These are phyloP conservation scores for Glycine latifolia DNA, from an alignment of 306 rosid genomes.

Conservation along the genomic window DNA sequence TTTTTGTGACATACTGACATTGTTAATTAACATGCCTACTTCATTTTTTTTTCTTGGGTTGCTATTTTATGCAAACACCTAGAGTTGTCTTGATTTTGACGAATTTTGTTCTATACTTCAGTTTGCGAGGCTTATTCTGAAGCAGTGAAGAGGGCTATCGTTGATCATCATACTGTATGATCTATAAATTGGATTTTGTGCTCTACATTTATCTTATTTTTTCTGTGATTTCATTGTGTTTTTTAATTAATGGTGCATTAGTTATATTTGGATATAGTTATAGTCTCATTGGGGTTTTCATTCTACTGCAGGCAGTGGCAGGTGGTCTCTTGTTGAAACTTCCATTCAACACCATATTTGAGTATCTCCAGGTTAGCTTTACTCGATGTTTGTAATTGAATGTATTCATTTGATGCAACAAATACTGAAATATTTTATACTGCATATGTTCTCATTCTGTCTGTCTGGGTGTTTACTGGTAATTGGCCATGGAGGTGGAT, in stretches of 20 bases:
- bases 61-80: constrained; percentile 20
- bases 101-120: constrained; percentile 55
- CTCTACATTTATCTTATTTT: constrained; percentile 29
- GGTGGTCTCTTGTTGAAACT: constrained; percentile 75
- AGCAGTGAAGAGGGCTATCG: constrained; percentile 74
- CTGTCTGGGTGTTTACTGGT: constrained; percentile 10
- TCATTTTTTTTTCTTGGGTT: constrained; percentile 31
- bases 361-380: constrained; percentile 91
- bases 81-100: constrained; percentile 46
- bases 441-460: background rate
- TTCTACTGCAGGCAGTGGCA: constrained; percentile 72
- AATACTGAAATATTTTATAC: constrained; percentile 8
- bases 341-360: constrained; percentile 86
- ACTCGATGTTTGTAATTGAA: constrained; percentile 9
- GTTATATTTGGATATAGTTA: constrained; percentile 21
- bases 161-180: constrained; percentile 79
- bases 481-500: constrained; percentile 19
- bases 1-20: background rate
- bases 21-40: constrained; percentile 14
- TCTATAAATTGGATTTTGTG: constrained; percentile 37
- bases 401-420: constrained; percentile 32
- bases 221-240: constrained; percentile 22
- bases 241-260: constrained; percentile 12
- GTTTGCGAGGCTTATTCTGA: constrained; percentile 68
- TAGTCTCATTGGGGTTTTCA: constrained; percentile 39